A percentile compares a stretch with the other conserved stretches of the same genome.
Conservation (phyloP, 1,284 basidiomycete genomes). For the Pascua guehoae region DNA sequence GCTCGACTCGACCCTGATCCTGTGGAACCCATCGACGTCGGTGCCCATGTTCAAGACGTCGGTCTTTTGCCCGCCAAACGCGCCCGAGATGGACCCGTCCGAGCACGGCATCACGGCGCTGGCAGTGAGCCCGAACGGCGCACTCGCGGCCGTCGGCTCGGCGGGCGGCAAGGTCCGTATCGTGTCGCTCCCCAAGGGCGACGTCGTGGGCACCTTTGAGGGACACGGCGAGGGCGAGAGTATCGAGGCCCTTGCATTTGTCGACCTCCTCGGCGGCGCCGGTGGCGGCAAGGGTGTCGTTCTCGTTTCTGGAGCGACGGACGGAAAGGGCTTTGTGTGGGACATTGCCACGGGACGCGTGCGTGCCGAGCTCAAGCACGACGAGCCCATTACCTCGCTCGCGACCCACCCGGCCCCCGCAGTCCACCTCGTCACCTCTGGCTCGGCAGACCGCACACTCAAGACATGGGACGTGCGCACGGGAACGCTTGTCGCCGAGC, state of each 20-base stretch:
- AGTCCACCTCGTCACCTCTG: conserved; percentile 71
- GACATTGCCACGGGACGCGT: conserved; percentile 80
- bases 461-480: conserved; percentile 91
- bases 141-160: conserved; percentile 83
- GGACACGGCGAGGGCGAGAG: conserved; percentile 86
- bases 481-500: conserved; percentile 70
- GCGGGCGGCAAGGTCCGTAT: conserved; percentile 77
- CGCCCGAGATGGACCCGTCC: conserved; percentile 49
- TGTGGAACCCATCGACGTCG: conserved; percentile 77
- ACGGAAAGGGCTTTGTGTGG: conserved; percentile 92
- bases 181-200: conserved; percentile 79
- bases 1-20: conserved; percentile 75
- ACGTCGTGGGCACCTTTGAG: conserved; percentile 71
- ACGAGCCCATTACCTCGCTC: conserved; percentile 80
- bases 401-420: conserved; percentile 65
- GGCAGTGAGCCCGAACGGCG: conserved; percentile 76
- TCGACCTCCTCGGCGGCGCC: conserved; percentile 65
- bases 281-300: conserved; percentile 59
- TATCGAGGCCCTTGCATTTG: conserved; percentile 82
- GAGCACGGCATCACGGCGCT: conserved; percentile 79
- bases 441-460: conserved; percentile 77
- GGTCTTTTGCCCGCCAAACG: conserved; percentile 56
- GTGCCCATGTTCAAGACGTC: conserved; percentile 63
- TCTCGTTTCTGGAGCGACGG: conserved; percentile 81
- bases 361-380: conserved; percentile 72